phyloP scores from a whole-genome alignment of 2,329 filamentous ascomycete species.

The Ophiocordyceps robertsii region DNA sequence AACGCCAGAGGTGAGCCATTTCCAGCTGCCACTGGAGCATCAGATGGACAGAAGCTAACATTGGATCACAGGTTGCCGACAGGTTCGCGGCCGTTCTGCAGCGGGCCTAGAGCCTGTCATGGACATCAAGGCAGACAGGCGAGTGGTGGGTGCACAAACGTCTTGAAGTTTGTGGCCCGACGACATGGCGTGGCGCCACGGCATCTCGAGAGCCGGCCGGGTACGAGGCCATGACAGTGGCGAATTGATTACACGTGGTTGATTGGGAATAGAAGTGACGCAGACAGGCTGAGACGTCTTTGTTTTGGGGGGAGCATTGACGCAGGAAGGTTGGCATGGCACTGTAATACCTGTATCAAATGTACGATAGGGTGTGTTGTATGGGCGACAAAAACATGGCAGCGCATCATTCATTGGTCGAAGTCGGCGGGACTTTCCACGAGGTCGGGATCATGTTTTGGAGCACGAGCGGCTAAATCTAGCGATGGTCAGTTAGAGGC shows the following conservation, averaged over 20 bases:
- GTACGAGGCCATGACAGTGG: not conserved
- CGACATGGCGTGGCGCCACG: not conserved
- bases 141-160: not conserved
- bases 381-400: slow-evolving; percentile 8
- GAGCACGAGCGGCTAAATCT: not conserved
- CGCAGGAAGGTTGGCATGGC: slow-evolving; percentile 5
- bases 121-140: not conserved
- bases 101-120: slow-evolving; percentile 11
- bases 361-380: slow-evolving; percentile 18
- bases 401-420: slow-evolving; percentile 6
- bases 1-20: slow-evolving; percentile 61
- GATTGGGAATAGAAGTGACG: slow-evolving; percentile 6
- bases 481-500: not conserved
- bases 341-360: slow-evolving; percentile 22
- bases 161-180: not conserved
- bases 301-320: slow-evolving; percentile 13
- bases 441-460: not conserved
- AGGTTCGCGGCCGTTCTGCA: slow-evolving; percentile 21
- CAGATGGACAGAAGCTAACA: slow-evolving; percentile 4
- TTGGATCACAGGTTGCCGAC: slow-evolving; percentile 17
- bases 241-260: not conserved
- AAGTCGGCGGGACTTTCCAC: not conserved
- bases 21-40: not conserved
- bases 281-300: slow-evolving; percentile 3
- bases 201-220: not conserved